Evolutionary conservation across 1,139 yeast species (phyloP).

Genomic region (Suzukiozyma palmioleophila): DNA sequence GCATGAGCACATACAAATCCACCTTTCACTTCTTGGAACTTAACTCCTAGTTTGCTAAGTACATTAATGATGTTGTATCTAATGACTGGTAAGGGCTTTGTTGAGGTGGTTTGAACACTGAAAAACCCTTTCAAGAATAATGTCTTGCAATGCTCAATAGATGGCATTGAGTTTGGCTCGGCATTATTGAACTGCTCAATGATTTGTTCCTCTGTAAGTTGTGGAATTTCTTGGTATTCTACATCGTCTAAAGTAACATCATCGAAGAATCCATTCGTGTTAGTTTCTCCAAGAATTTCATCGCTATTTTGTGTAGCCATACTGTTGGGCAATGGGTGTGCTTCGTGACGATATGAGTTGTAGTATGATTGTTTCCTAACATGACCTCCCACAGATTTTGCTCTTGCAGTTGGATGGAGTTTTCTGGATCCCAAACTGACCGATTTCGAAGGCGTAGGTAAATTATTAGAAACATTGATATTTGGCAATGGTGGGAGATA

Average conservation of each 20-base stretch:
- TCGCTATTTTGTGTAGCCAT: slow-evolving; percentile 42
- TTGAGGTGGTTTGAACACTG: slow-evolving; percentile 92
- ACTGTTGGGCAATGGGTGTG: slow-evolving; percentile 50
- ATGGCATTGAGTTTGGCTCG: slow-evolving; percentile 82
- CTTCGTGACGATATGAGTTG: slow-evolving; percentile 21
- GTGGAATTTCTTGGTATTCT: slow-evolving; percentile 32
- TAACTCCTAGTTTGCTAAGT: slow-evolving; percentile 71
- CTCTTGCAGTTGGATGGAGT: slow-evolving; percentile 81
- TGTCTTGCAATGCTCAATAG: slow-evolving; percentile 89
- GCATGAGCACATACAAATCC: slow-evolving; percentile 85
- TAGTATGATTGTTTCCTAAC: slow-evolving; percentile 55
- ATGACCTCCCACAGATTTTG: slow-evolving; percentile 80
- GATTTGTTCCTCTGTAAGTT: slow-evolving; percentile 58
- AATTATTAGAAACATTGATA: slow-evolving; percentile 29
- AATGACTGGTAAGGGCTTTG: slow-evolving; percentile 85
- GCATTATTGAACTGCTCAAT: slow-evolving; percentile 66
- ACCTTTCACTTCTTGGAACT: slow-evolving; percentile 86
- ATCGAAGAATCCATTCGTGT: slow-evolving; percentile 60
- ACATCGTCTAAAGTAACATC: slow-evolving; percentile 54
- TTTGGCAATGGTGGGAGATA: slow-evolving; percentile 48
- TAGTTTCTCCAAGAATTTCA: slow-evolving; percentile 26
- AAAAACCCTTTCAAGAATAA: slow-evolving; percentile 91
- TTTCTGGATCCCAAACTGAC: slow-evolving; percentile 14
- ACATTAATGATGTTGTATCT: slow-evolving; percentile 81
- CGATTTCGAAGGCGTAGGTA: slow-evolving; percentile 13